A percentile compares a stretch with the other conserved stretches of the same genome.
phyloP scores from a whole-genome alignment of 768 basidiomycete species.

The Nidularia pulvinata region DNA sequence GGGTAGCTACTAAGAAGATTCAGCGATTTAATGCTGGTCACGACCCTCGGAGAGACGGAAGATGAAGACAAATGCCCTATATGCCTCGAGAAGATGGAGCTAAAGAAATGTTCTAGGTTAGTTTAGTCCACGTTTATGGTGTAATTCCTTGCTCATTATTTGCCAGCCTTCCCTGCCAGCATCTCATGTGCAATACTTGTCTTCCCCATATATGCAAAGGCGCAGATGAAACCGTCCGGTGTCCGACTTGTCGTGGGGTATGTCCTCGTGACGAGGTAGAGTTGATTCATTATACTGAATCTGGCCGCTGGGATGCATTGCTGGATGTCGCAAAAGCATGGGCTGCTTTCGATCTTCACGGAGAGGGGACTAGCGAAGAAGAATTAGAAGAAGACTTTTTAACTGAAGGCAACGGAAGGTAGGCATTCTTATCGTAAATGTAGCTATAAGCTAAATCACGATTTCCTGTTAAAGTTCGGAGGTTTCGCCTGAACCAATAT shows the following conservation, averaged over 20 bases:
- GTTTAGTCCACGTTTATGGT: constrained; percentile 1
- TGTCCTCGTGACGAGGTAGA: constrained; percentile 27
- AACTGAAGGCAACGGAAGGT: constrained; percentile 13
- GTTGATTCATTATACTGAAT: constrained; percentile 31
- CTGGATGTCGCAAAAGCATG: constrained; percentile 34
- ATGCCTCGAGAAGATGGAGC: constrained; percentile 28
- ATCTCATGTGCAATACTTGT: constrained; percentile 38
- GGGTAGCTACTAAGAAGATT: constrained; percentile 37
- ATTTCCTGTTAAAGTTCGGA: not conserved
- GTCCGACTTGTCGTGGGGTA: constrained; percentile 31
- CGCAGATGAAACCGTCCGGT: constrained; percentile 25
- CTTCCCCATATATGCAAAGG: constrained; percentile 22
- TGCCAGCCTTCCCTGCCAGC: constrained; percentile 39
- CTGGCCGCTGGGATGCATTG: constrained; percentile 41
- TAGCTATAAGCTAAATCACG: not conserved
- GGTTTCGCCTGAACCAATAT: not conserved
- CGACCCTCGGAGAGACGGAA: constrained; percentile 24
- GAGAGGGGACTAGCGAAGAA: constrained; percentile 37
- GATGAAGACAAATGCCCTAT: constrained; percentile 34
- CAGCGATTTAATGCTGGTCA: constrained; percentile 31
- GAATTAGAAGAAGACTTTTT: constrained; percentile 36
- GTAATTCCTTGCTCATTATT: not conserved
- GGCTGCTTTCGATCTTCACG: constrained; percentile 31
- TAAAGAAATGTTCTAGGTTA: constrained; percentile 32
- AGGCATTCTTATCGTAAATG: too few relatives aligned